These are phyloP conservation scores for Colletotrichum sp. DNA, from an alignment of 2,329 filamentous ascomycete genomes.

Conservation along the genomic window DNA sequence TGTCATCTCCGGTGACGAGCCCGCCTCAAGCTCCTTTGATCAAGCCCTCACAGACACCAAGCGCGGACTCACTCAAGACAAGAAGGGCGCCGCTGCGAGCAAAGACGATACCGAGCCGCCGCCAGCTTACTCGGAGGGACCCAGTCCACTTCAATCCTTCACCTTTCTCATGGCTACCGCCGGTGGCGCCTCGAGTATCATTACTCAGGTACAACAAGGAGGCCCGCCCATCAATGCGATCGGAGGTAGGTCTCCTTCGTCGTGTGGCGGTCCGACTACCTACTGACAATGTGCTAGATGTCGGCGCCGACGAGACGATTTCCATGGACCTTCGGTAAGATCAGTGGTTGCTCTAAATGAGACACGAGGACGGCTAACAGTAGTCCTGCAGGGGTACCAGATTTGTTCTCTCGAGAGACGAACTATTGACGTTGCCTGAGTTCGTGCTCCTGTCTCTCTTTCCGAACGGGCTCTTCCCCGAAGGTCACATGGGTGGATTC, in stretches of 20 bases:
- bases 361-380: neutral
- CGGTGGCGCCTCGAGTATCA: constrained; percentile 96
- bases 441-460: constrained; percentile 98
- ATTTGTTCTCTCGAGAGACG: constrained; percentile 93
- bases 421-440: constrained; percentile 92
- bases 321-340: constrained; percentile 89
- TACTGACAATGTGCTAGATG: constrained; percentile 55
- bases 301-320: constrained; percentile 90
- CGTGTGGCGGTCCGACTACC: neutral
- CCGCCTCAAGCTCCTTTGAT: constrained; percentile 41
- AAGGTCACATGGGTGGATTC: constrained; percentile 93
- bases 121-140: constrained; percentile 94
- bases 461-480: constrained; percentile 96
- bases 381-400: constrained; percentile 76
- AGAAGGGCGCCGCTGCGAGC: constrained; percentile 75
- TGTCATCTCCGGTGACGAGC: constrained; percentile 41
- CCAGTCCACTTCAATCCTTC: constrained; percentile 89
- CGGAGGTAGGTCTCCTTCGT: constrained; percentile 67
- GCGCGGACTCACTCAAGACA: constrained; percentile 80
- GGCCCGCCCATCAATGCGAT: constrained; percentile 88
- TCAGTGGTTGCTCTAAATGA: neutral
- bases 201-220: constrained; percentile 97
- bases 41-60: constrained; percentile 77
- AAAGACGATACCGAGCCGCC: constrained; percentile 92
- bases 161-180: constrained; percentile 98